Percentiles rank a stretch among this genome's conserved stretches.
phyloP scores from a whole-genome alignment of 2,329 filamentous ascomycete species.

The Fusarium chlamydosporum region DNA sequence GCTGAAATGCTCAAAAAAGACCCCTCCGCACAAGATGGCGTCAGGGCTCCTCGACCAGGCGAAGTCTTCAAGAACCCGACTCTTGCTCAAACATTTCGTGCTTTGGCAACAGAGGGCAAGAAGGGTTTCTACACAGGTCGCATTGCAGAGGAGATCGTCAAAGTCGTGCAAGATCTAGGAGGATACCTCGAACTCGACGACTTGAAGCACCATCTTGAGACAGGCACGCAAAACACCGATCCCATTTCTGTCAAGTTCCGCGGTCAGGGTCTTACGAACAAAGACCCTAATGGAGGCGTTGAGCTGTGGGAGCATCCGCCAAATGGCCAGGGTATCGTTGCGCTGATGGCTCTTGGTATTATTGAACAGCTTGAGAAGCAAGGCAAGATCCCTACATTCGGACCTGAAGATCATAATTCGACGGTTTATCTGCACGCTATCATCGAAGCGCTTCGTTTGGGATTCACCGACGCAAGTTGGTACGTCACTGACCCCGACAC shows the following conservation, averaged over 20 bases:
- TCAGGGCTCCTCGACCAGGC: conserved; percentile 80
- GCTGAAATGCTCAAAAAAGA: conserved; percentile 90
- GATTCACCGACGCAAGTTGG: conserved; percentile 92
- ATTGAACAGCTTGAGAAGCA: conserved; percentile 85
- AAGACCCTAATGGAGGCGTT: conserved; percentile 65
- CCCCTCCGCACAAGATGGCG: conserved; percentile 74
- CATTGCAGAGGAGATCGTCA: conserved; percentile 84
- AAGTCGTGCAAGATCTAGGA: conserved; percentile 81
- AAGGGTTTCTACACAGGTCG: conserved; percentile 90
- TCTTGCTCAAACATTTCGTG: conserved; percentile 84
- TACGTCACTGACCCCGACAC: conserved; percentile 88
- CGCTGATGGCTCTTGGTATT: conserved; percentile 93
- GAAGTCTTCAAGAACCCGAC: conserved; percentile 91
- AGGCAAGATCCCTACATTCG: conserved; percentile 81
- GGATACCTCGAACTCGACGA: conserved; percentile 86
- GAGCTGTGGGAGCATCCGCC: conserved; percentile 97
- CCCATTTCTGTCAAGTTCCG: conserved; percentile 86
- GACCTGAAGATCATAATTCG: conserved; percentile 81
- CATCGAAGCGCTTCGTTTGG: conserved; percentile 88
- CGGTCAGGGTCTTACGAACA: conserved; percentile 66
- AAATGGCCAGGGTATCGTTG: conserved; percentile 95
- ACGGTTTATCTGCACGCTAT: conserved; percentile 85
- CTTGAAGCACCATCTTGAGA: conserved; percentile 78
- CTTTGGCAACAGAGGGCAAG: conserved; percentile 84
- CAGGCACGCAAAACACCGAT: conserved; percentile 81